Evolutionary conservation across 768 basidiomycete genomes (phyloP).

Genomic region (Trametes cingulata): DNA sequence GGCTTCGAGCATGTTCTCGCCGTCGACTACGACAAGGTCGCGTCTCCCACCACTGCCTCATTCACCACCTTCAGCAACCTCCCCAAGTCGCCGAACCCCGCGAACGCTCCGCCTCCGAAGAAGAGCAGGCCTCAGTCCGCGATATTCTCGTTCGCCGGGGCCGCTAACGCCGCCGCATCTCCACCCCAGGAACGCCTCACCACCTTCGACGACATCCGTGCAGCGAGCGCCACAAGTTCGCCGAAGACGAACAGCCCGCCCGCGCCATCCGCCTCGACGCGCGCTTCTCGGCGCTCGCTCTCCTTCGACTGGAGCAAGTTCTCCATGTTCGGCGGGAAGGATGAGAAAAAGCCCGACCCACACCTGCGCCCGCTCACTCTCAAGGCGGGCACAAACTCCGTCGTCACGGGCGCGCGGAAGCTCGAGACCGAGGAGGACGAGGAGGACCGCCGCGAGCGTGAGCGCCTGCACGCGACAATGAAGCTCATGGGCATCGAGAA

Average conservation of each 20-base stretch:
- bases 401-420: slow-evolving; percentile 70
- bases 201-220: slow-evolving; percentile 34
- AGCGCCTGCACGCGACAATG: slow-evolving; percentile 88
- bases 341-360: slow-evolving; percentile 64
- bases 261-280: slow-evolving; percentile 23
- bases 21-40: slow-evolving; percentile 77
- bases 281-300: slow-evolving; percentile 66
- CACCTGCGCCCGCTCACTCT: slow-evolving; percentile 71
- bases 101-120: slow-evolving; percentile 23
- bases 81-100: slow-evolving; percentile 29
- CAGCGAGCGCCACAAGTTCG: slow-evolving; percentile 20
- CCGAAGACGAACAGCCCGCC: slow-evolving; percentile 26
- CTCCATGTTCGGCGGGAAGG: slow-evolving; percentile 59
- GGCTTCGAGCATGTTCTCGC: slow-evolving; percentile 97
- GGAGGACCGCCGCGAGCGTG: slow-evolving; percentile 84
- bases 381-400: slow-evolving; percentile 57
- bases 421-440: slow-evolving; percentile 90
- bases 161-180: slow-evolving; percentile 19
- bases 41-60: slow-evolving; percentile 46
- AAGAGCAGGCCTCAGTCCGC: slow-evolving; percentile 67
- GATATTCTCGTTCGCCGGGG: slow-evolving; percentile 42
- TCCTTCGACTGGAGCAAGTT: slow-evolving; percentile 85
- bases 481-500: slow-evolving; percentile 89
- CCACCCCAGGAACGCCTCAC: slow-evolving; percentile 36
- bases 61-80: slow-evolving; percentile 29